Evolutionary conservation across 768 basidiomycete genomes (phyloP), one percentile per base, ranked within the genome.

Genomic region (Tricholoma hemisulphureum): DNA sequence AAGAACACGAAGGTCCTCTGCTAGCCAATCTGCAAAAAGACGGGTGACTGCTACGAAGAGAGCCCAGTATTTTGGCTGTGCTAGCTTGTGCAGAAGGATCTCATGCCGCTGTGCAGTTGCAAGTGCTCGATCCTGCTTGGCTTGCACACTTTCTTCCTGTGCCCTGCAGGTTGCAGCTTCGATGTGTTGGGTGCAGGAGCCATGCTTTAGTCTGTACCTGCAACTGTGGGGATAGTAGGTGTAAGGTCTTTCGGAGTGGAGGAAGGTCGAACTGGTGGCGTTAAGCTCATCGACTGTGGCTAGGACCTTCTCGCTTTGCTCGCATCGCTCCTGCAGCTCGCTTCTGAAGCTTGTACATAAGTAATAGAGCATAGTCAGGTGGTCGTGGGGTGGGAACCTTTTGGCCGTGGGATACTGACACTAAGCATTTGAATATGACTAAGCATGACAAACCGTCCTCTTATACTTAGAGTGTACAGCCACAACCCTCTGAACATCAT

Each of bases 41-140:
- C 85, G 80, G 0, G 87, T 77, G 8, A 88, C 81, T 0, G 80
- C 75, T 50, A 88, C 70, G 68, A 84, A 90, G 14, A 90, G 80
- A 0, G 86, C 85, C 24, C 82, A 80, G 65, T 80, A 88, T 45
- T 75, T 81, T 8, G 75, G 75, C 29, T 83, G 76, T 1, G 61
- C 45, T 2, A 86, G 75, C 56, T 79, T 81, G 18, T 41, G 29
- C 1, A 69, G 61, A 23, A 86, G 71, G n/a, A 70, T 72, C 2
- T 68, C 61, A 35, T 82, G 71, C 11, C 70, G 61, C 7, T 65
- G 41, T 6, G 51, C 60, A 1, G 68, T 72, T 4, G 65, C 53
- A 11, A 56, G 58, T 0, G 54, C 60, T 3, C 75, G 73, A 18
- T 45, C 53, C 9, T 64, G 64, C 28, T 67, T 63, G 2, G 75